Evolutionary conservation across 2,329 filamentous ascomycete species (phyloP), one percentile per base, ranked within the genome.

Genomic region (Daldinia eschscholtzii): DNA sequence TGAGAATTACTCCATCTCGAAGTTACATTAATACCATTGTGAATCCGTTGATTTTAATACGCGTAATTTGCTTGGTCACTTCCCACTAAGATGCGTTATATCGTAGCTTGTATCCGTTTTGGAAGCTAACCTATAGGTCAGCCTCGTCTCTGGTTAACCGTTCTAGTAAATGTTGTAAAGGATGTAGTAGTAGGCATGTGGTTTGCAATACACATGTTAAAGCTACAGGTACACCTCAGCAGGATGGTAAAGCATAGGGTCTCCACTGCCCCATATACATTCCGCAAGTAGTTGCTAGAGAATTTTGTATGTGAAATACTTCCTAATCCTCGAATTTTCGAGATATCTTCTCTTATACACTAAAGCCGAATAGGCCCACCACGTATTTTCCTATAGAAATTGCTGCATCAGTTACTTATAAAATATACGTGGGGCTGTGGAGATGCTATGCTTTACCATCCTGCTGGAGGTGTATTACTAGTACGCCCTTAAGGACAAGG

Each of bases 1-100:
- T 67, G 57, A 68, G 52, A 66, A 59, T 53, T 65, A 26, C 42
- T 68, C 57, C 28, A 39, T 50, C 26, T 26, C 48, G 4, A 55
- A 57, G 39, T 18, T 28, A 30, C 18, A 52, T 18, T 18, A 5
- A 42, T n/a, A 2, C 4, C 10, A 4, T 15, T 28, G 53, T 39
- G 33, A 39, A 55, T 42, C 13, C 7, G 26, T n/a, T 33, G 26
- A 18, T 37, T 42, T 58, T 9, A 35, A 33, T 30, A 13, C 56
- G 20, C 20, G 37, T 60, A 26, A 35, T 33, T 48, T 48, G 10
- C 35, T 10, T 9, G 35, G 10, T 26, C 41, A n/a, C 15, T 23
- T 9, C 7, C 30, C n/a, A 41, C 23, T 52, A 18, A n/a, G 10
- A n/a, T 3, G 1, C 5, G 23, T 28, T 46, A 26, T 7, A 28